Evolutionary conservation across 2,329 filamentous ascomycete genomes (phyloP).

Genomic region (Colletotrichum cordylinicola): DNA sequence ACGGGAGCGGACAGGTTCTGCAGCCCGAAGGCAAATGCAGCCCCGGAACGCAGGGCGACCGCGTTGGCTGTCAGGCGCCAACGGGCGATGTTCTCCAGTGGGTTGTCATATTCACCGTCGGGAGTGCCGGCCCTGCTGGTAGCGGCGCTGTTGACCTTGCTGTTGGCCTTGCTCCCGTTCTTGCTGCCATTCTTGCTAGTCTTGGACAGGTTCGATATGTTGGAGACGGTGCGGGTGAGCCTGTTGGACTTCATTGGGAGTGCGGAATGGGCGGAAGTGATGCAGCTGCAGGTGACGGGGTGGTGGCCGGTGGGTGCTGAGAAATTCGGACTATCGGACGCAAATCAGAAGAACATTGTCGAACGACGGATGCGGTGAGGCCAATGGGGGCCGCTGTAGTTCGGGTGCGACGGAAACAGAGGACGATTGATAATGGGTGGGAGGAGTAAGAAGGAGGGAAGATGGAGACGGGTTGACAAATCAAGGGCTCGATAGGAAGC

Average conservation of each 20-base stretch:
- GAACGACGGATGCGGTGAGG: background rate
- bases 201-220: slow-evolving; percentile 1
- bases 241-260: slow-evolving; percentile 7
- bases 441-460: background rate
- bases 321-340: background rate
- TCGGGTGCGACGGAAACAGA: slow-evolving; percentile 6
- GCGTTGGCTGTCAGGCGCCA: slow-evolving; percentile 49
- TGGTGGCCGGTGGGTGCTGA: background rate
- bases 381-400: background rate
- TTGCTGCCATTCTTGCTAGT: slow-evolving; percentile 2
- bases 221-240: slow-evolving; percentile 3
- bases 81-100: slow-evolving; percentile 47
- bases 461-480: slow-evolving; percentile 8
- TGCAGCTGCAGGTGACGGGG: background rate
- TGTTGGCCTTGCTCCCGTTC: background rate
- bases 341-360: background rate
- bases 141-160: slow-evolving; percentile 24
- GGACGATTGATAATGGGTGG: background rate
- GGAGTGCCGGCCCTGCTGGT: slow-evolving; percentile 26
- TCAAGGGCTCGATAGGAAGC: background rate
- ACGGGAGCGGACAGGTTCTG: slow-evolving; percentile 43
- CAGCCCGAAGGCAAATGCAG: slow-evolving; percentile 48
- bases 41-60: slow-evolving; percentile 48
- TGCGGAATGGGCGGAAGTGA: slow-evolving; percentile 1
- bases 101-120: slow-evolving; percentile 45